phyloP scores from a whole-genome alignment of 441 rosid species.

The Geranium incanum region DNA sequence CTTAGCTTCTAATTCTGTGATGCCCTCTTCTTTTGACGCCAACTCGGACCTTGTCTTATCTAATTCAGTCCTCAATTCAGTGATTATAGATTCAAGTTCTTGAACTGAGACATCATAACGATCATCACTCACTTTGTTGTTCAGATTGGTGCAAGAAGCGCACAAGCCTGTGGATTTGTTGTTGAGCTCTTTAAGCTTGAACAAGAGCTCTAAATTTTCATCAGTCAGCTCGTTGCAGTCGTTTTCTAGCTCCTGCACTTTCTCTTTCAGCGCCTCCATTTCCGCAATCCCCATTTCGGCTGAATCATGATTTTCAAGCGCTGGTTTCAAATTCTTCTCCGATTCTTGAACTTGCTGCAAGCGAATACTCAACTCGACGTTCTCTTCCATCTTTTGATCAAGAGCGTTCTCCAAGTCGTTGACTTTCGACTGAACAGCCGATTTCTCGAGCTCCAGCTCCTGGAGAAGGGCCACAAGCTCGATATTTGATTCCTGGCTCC shows the following conservation, averaged over 20 bases:
- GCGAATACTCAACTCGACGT: conserved; percentile 23
- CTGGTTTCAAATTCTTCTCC: conserved; percentile 26
- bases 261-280: conserved; percentile 32
- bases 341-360: conserved; percentile 32
- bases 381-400: conserved; percentile 24
- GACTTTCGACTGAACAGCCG: conserved; percentile 23
- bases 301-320: no score
- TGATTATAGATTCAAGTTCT: conserved; percentile 29
- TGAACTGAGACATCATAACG: conserved; percentile 23
- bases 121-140: conserved; percentile 27
- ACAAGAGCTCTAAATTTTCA: conserved; percentile 50
- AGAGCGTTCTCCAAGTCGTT: conserved; percentile 27
- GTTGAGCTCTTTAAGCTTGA: conserved; percentile 38
- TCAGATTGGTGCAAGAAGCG: conserved; percentile 14
- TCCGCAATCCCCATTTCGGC: conserved; percentile 19
- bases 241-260: conserved; percentile 46
- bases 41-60: conserved; percentile 22
- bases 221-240: conserved; percentile 63
- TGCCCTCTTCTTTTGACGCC: conserved; percentile 38
- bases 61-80: conserved; percentile 25
- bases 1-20: conserved; percentile 29
- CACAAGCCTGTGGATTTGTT: conserved; percentile 17
- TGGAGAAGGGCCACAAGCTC: conserved; percentile 55
- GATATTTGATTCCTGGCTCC: conserved; percentile 52
- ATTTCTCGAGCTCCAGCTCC: conserved; percentile 32